Base-by-base conservation (phyloP, 2,329 filamentous ascomycete genomes). In the Stylonectria norvegica region DNA sequence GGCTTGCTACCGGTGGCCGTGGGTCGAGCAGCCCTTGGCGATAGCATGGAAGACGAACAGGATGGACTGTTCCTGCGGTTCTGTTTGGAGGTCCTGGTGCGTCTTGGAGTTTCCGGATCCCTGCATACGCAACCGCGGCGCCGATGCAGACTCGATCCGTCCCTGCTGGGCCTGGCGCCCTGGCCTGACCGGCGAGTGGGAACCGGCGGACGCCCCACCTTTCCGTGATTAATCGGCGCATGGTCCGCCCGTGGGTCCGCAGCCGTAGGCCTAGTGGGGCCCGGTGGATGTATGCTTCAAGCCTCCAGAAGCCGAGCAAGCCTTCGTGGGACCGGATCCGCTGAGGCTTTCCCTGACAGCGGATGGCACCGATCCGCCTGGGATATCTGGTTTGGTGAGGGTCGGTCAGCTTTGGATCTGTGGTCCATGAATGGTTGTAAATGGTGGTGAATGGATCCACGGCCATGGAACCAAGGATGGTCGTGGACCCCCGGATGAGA, bases 121-220 rank as follows among this genome's bases (percentile, higher is more conserved):
- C 30, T 18, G 15, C 15, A 32, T 32, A 14, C 27, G 12, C 15
- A 14, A 8, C 15, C 15, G 27, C 7, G 8, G 14, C 16, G 14
- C 7, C 8, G 30, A 15, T 37, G 22, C 12, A 31, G 19, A 38
- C 22, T 27, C 33, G 29, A 36, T 22, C 22, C 28, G 28, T 34
- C 30, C 28, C 20, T 28, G 33, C 36, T 45, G 36, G 20, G 20
- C 35, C 27, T 30, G 35, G 14, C 19, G 38, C 30, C 23, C 40
- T 45, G 42, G 38, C 35, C 34, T 23, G 38, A 38, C 28, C 14
- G 36, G 43, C 33, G 50, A 22, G 25, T 34, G 42, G 48, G 31
- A 48, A 47, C 41, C 32, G 44, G 40, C 40, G 30, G 38, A 17
- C 38, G 34, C 42, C 38, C 52, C 49, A 20, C 43, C 46, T 46